These are phyloP conservation scores for Acer campestre DNA, from an alignment of 345 rosid genomes.

Conservation along the genomic window DNA sequence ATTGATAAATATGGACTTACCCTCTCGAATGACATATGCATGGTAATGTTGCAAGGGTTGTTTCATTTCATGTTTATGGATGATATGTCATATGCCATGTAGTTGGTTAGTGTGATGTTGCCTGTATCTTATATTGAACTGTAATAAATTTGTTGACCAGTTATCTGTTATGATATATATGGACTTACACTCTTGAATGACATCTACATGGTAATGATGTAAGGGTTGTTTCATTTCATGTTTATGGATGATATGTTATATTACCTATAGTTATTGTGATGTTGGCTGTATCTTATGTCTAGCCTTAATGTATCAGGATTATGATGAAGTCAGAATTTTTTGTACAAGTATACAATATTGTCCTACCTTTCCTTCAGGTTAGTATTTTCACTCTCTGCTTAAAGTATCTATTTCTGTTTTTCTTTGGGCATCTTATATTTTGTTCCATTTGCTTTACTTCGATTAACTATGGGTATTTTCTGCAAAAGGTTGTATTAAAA, in stretches of 20 bases:
- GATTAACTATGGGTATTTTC: background rate
- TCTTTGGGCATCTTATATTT: background rate
- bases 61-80: background rate
- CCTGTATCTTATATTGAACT: too few relatives aligned
- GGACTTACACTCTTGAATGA: background rate
- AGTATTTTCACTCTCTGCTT: conserved; percentile 17
- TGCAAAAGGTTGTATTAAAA: background rate
- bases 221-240: background rate
- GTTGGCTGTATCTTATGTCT: background rate
- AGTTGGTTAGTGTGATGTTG: background rate
- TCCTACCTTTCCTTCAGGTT: conserved; percentile 70
- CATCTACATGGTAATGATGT: background rate
- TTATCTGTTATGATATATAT: background rate
- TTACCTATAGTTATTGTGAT: background rate
- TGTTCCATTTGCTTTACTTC: background rate
- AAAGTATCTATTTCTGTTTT: background rate
- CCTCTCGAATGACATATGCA: background rate
- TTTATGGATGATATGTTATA: background rate
- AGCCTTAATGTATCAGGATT: conserved; percentile 42
- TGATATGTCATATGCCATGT: background rate
- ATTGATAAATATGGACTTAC: background rate
- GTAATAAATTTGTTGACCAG: too few relatives aligned
- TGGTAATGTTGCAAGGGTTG: background rate
- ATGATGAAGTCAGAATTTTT: conserved; percentile 49
- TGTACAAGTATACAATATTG: conserved; percentile 45